Percentiles rank a stretch among this genome's conserved stretches.
Conservation (phyloP, 768 basidiomycete genomes). For the Mycena indigotica region DNA sequence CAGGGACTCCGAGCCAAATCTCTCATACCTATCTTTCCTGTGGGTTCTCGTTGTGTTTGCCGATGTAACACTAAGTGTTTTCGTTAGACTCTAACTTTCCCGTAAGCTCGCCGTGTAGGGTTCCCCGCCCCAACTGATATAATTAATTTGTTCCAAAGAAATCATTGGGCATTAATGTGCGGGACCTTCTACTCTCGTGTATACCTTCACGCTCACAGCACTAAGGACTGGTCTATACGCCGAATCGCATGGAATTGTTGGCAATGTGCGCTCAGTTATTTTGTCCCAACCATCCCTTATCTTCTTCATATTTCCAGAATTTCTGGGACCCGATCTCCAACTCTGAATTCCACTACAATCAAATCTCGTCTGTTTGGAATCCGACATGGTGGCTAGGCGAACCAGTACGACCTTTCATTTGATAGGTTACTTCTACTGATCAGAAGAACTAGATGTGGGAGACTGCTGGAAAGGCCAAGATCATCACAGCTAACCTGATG, state of each 20-base stretch:
- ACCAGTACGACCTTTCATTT: conserved; percentile 51
- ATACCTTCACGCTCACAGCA: conserved; percentile 3
- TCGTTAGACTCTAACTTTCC: conserved; percentile 81
- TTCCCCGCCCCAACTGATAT: too few relatives aligned
- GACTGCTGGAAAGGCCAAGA: conserved; percentile 71
- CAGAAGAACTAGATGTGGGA: conserved; percentile 78
- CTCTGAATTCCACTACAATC: conserved; percentile 73
- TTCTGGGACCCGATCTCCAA: conserved; percentile 78
- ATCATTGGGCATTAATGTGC: conserved; percentile 93
- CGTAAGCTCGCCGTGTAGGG: too few relatives aligned
- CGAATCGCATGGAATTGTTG: conserved; percentile 90
- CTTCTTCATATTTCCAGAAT: conserved; percentile 52
- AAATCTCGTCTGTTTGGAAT: conserved; percentile 61
- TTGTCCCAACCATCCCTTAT: not conserved
- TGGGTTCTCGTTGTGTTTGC: conserved; percentile 36
- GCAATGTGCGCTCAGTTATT: conserved; percentile 57
- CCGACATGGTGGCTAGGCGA: conserved; percentile 87
- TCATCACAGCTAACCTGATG: conserved; percentile 87
- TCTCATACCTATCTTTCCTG: conserved; percentile 87
- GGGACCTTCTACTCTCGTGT: conserved; percentile 21
- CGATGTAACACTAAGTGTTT: not conserved
- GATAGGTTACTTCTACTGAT: not conserved
- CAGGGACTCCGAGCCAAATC: conserved; percentile 86
- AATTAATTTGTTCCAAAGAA: conserved; percentile 43
- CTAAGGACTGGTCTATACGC: conserved; percentile 85